Percentiles rank a stretch among this genome's conserved stretches.
Evolutionary conservation across 2,329 filamentous ascomycete genomes (phyloP).

Genomic region (Dactylellina haptotyla): DNA sequence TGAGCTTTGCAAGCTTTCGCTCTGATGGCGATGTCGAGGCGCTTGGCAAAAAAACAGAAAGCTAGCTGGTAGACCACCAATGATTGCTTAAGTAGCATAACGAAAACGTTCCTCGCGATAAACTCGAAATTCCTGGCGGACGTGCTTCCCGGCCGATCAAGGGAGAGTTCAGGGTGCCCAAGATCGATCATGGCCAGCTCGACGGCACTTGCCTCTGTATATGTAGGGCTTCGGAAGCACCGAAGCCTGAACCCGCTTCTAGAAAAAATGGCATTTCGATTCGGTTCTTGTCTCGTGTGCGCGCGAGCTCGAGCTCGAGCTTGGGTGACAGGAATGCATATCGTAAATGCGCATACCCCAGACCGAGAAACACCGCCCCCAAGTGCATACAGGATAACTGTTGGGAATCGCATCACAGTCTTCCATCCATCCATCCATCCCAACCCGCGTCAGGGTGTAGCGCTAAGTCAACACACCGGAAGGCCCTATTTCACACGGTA

Average conservation of each 20-base stretch:
- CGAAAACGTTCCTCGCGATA: no score
- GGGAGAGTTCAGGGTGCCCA: not conserved
- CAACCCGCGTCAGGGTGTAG: conserved; percentile 19
- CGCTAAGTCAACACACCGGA: conserved; percentile 6
- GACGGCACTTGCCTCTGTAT: not conserved
- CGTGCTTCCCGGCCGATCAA: no score
- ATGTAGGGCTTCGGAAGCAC: conserved; percentile 12
- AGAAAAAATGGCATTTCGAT: no score
- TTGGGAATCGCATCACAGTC: conserved; percentile 33
- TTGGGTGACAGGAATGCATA: conserved; percentile 19
- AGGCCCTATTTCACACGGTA: no score
- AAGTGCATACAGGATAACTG: conserved; percentile 18
- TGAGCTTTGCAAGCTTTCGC: no score
- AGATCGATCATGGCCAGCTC: not conserved
- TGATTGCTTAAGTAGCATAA: no score
- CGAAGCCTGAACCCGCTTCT: conserved; percentile 27
- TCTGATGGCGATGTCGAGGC: no score
- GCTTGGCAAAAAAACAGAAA: no score
- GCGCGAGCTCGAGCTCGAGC: no score
- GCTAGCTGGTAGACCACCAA: no score
- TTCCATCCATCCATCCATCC: conserved; percentile 15
- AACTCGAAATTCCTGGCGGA: no score
- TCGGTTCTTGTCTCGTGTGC: not conserved
- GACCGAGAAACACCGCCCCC: not conserved
- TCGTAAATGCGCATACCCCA: conserved; percentile 18